Percentiles rank a stretch among this genome's conserved stretches.
Evolutionary conservation across 2,329 filamentous ascomycete species (phyloP).

Genomic region (Zymoseptoria passerinii): DNA sequence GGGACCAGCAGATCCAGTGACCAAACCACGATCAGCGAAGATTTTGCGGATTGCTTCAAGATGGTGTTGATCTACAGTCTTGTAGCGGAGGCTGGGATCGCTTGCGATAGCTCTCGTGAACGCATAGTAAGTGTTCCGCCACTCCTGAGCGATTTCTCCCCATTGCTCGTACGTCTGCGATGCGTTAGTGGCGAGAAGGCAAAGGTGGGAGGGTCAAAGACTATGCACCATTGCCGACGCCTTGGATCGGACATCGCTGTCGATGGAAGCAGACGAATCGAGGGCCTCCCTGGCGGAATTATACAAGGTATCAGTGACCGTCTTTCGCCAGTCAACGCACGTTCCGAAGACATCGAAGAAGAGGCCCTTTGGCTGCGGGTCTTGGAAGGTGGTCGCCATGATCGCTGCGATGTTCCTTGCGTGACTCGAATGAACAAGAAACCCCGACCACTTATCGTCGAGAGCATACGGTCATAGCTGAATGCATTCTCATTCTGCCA

Average conservation of each 20-base stretch:
- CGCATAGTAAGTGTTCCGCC: constrained; percentile 48
- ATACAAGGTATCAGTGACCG: constrained; percentile 53
- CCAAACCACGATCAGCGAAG: constrained; percentile 41
- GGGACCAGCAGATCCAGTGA: constrained; percentile 25
- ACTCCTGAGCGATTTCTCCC: constrained; percentile 45
- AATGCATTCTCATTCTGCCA: not conserved
- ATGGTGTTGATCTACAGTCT: constrained; percentile 66
- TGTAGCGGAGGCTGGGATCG: constrained; percentile 42
- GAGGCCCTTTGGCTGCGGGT: constrained; percentile 46
- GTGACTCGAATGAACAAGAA: not conserved
- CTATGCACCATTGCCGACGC: constrained; percentile 37
- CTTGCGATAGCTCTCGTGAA: constrained; percentile 49
- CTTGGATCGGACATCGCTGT: constrained; percentile 40
- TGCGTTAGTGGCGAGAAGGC: not conserved
- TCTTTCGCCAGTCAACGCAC: constrained; percentile 67
- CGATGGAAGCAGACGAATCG: constrained; percentile 39
- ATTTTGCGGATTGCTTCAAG: constrained; percentile 53
- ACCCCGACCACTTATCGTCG: not conserved
- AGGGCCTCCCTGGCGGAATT: constrained; percentile 42
- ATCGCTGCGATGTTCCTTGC: not conserved
- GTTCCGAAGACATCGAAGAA: constrained; percentile 75
- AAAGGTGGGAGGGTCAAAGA: not conserved
- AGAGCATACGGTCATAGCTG: not conserved
- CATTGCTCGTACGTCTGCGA: constrained; percentile 44
- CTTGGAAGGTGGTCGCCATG: constrained; percentile 1